These are phyloP conservation scores for Tricholomella constricta DNA, from an alignment of 768 basidiomycete species.

Conservation along the genomic window DNA sequence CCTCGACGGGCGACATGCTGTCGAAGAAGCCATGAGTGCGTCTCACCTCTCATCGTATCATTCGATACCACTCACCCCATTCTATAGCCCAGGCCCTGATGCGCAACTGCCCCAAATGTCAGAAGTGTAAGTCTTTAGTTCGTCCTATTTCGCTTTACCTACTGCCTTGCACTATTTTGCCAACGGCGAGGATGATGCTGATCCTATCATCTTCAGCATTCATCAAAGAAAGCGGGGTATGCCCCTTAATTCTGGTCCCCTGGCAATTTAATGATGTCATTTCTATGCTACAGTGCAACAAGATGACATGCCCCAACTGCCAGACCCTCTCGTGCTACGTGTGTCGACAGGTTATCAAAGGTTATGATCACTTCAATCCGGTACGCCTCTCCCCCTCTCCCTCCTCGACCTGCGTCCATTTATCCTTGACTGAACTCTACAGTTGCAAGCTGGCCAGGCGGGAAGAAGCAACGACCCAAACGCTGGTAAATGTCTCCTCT, in stretches of 20 bases:
- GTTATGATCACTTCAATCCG: slow-evolving; percentile 77
- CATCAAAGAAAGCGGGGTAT: slow-evolving; percentile 79
- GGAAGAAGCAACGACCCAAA: slow-evolving; percentile 22
- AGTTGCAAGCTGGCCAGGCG: slow-evolving; percentile 10
- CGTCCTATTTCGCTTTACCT: not conserved
- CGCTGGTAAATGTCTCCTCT: slow-evolving; percentile 59
- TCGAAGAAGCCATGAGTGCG: slow-evolving; percentile 95
- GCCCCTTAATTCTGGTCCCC: slow-evolving; percentile 9
- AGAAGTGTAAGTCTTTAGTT: slow-evolving; percentile 55
- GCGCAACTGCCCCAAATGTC: slow-evolving; percentile 86
- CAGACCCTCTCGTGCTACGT: slow-evolving; percentile 79
- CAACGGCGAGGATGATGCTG: not conserved
- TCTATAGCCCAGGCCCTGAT: slow-evolving; percentile 72
- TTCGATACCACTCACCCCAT: slow-evolving; percentile 5
- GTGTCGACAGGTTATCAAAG: slow-evolving; percentile 70
- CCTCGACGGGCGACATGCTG: slow-evolving; percentile 70
- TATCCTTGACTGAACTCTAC: slow-evolving; percentile 12
- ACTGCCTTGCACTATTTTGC: no score
- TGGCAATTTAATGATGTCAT: not conserved
- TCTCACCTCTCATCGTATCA: slow-evolving; percentile 2
- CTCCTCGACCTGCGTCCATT: slow-evolving; percentile 8
- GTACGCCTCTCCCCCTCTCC: slow-evolving; percentile 34
- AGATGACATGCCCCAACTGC: slow-evolving; percentile 83
- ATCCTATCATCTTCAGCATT: slow-evolving; percentile 51
- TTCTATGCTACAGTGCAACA: slow-evolving; percentile 70